A percentile compares a stretch with the other conserved stretches of the same genome.
Evolutionary conservation across 129 eudicot genomes (phyloP).

Genomic region (Flaveria trinervia): DNA sequence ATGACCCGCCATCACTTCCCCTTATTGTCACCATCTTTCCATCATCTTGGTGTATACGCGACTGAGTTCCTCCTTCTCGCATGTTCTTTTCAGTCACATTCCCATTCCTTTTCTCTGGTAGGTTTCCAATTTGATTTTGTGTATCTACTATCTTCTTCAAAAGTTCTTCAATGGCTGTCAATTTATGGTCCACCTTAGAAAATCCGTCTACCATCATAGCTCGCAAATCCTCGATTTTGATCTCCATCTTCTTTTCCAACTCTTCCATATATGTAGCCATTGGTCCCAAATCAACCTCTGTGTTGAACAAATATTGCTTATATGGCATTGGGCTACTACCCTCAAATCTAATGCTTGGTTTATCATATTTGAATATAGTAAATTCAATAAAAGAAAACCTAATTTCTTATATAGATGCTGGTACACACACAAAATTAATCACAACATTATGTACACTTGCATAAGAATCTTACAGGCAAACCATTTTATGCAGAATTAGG

Average conservation of each 20-base stretch:
- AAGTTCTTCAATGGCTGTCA: conserved; percentile 18
- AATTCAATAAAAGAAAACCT: neutral
- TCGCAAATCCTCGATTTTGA: conserved; percentile 2
- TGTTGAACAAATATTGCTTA: neutral
- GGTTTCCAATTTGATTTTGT: neutral
- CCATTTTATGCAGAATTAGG: too few species aligned
- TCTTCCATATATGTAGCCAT: neutral
- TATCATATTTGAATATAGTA: too few species aligned
- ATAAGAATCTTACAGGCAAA: too few species aligned
- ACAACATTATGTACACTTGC: too few species aligned
- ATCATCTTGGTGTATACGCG: too few species aligned
- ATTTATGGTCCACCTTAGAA: conserved; percentile 6
- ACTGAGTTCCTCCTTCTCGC: too few species aligned
- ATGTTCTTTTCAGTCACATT: neutral
- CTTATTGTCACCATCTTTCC: too few species aligned
- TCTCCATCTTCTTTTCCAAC: neutral
- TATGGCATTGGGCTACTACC: neutral
- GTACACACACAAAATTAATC: too few species aligned
- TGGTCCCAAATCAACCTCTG: neutral
- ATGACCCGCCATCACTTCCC: too few species aligned
- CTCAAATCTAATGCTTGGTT: too few species aligned
- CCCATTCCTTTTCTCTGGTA: neutral
- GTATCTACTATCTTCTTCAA: conserved; percentile 2
- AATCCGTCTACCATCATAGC: neutral
- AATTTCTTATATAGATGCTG: too few species aligned